Base-by-base conservation (phyloP, 768 basidiomycete species). In the Boletus edulis region DNA sequence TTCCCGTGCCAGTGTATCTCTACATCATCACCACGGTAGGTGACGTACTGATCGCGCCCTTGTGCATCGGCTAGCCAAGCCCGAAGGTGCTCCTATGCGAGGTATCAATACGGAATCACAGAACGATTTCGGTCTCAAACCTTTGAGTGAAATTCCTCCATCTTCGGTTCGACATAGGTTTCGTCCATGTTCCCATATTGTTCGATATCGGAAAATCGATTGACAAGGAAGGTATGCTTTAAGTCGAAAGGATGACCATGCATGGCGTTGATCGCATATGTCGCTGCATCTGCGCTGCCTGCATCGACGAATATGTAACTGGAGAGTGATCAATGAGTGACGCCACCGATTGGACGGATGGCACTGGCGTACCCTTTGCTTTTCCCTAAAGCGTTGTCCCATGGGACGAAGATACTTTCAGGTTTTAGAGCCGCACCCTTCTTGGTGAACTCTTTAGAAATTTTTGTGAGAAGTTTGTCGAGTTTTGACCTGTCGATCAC, bases 1-100 rank as follows among this genome's bases (percentile, higher is more conserved):
- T 92, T 91, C 47, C 93, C 91, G 63, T 94, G 92, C 95, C 94
- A 99, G 65, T 84, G 79, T 62, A 99, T 85, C 60, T 87, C 81
- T 49, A 95, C 91, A 59, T 95, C 90, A 63, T 95, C 91, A 45
- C 91, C 92, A 38, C 92, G 85, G 71, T 96, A 94, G 38, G 92
- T 94, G 53, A 92, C 87, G 76, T 94, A 94, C 69, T 99, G 97
- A 71, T 99, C 97, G 57, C 96, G 88, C 35, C 94, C 94, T 71
- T 87, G 86, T 22, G 84, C 78, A 73, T 99, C 97, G 24, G 86
- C 91, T 50, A 98, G 81, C 95, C 96, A 99, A 49, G 91, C 89
- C 45, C 92, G 84, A 57, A 98, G 81, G 75, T 99, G 95, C 70
- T 98, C 97, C 94, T 98, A 61, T 29, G 3, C 27, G 18, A 38